These are phyloP conservation scores for Ceratocystis smalleyi DNA, from an alignment of 2,329 filamentous ascomycete species.

Conservation along the genomic window DNA sequence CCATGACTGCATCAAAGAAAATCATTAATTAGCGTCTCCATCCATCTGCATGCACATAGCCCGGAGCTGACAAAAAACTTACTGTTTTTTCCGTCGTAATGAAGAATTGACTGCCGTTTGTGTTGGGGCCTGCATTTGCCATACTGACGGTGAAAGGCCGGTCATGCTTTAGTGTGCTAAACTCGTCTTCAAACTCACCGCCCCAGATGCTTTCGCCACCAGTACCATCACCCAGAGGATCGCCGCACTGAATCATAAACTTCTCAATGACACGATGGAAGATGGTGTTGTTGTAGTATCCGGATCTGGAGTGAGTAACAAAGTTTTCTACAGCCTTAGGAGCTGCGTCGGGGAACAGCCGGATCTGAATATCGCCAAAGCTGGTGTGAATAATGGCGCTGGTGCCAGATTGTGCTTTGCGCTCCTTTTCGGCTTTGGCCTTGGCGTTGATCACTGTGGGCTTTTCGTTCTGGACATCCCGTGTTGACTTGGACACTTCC, in stretches of 20 bases:
- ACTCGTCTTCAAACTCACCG: constrained; percentile 84
- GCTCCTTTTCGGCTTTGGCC: constrained; percentile 39
- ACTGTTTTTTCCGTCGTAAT: constrained; percentile 94
- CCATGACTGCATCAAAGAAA: constrained; percentile 47
- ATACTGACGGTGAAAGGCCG: constrained; percentile 94
- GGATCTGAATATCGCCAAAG: constrained; percentile 83
- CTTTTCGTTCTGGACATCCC: constrained; percentile 91
- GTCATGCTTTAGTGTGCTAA: constrained; percentile 79
- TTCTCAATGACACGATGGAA: constrained; percentile 96
- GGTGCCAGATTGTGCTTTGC: constrained; percentile 56
- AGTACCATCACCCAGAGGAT: constrained; percentile 76
- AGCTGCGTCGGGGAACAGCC: constrained; percentile 81
- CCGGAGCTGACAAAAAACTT: constrained; percentile 25
- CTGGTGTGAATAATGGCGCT: constrained; percentile 81
- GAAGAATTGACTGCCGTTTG: constrained; percentile 94
- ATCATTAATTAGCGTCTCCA: constrained; percentile 7
- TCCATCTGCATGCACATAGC: neutral
- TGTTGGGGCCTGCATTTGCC: constrained; percentile 92
- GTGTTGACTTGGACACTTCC: constrained; percentile 63
- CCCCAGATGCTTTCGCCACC: constrained; percentile 89
- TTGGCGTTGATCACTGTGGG: constrained; percentile 37
- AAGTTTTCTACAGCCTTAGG: constrained; percentile 97
- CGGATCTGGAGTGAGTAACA: constrained; percentile 71
- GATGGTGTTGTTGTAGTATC: constrained; percentile 94
- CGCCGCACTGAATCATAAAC: constrained; percentile 90